Conservation (phyloP, 208 protist genomes). For the Phytomonas sp. region DNA sequence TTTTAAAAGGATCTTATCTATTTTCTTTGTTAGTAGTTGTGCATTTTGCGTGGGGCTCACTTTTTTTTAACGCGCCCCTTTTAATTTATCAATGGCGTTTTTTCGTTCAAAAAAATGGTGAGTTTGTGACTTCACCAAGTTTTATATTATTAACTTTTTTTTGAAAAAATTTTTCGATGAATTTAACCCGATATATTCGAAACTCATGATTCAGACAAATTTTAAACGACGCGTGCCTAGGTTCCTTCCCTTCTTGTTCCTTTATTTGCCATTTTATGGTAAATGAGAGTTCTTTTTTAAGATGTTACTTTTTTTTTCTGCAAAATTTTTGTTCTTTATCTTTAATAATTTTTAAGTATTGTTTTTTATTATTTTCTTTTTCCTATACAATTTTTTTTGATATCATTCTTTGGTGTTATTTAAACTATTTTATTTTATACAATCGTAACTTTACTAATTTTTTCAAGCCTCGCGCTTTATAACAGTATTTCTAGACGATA, state of each 20-base stretch:
- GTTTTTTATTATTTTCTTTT: too few relatives aligned
- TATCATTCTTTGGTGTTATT: not conserved
- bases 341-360: conserved; percentile 13
- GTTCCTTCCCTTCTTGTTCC: not conserved
- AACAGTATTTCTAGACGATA: not conserved
- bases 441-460: conserved; percentile 2
- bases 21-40: not conserved
- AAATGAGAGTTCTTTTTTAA: not conserved
- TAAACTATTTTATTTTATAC: conserved; percentile 6
- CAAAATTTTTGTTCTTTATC: conserved; percentile 4
- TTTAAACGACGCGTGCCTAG: not conserved
- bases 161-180: conserved; percentile 7
- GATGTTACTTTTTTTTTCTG: conserved; percentile 12
- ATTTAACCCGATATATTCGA: not conserved
- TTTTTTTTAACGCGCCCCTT: conserved; percentile 7
- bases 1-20: not conserved
- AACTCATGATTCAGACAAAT: not conserved
- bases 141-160: not conserved
- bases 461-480: not conserved
- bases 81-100: not conserved
- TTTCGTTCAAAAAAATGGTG: conserved; percentile 1
- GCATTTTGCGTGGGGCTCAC: not conserved
- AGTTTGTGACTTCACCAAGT: too few relatives aligned
- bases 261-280: conserved; percentile 4
- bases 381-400: too few relatives aligned